Base-by-base conservation (phyloP, 441 rosid species). In the Aleurites moluccanus region DNA sequence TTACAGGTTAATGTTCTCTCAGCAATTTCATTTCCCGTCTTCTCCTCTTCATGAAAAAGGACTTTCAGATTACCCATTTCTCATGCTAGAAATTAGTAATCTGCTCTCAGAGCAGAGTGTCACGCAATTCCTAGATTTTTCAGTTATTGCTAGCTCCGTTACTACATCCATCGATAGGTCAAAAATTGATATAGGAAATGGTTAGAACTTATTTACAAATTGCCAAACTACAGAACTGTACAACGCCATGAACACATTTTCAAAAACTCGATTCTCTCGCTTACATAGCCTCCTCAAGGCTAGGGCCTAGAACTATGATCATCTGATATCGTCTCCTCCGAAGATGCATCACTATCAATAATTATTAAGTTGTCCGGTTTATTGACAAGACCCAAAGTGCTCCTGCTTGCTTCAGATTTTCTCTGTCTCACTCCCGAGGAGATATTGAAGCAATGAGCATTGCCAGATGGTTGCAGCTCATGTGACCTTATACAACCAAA, bases 241-340 rank as follows among this genome's bases (percentile, higher is more conserved):
- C 82, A 76, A 28, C 67, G 27, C 57, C 15, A 11, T 40, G 14
- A 65, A 40, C 33, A 72, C 18, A 53, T 27, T 64, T 64, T 55
- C 23, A 20, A 11, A 20, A 56, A 40, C 61, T 47, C 30, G 30
- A 47, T 52, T 18, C 60, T 52, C 49, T 57, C 6, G 14, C 55
- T 45, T 33, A 38, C 69, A 69, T 1, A 45, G 44, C 20, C 47
- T 63, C 40, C 72, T 47, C 14, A 28, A 52, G 16, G 44, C 64
- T 65, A 73, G 52, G 66, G 73, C 75, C 76, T 74, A 3, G 56
- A 67, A 52, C 57, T 55, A 33, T 62, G 80, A 76, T 82, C 87
- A 77, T 86, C 89, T 15, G 89, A 86, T 73, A 86, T 82, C 28
- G 89, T 86, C 83, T 83, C 89, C 77, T 86, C 89, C 18, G 89